Evolutionary conservation across 805 yeast species (phyloP).

Genomic region (Wickerhamiella spandovensis): DNA sequence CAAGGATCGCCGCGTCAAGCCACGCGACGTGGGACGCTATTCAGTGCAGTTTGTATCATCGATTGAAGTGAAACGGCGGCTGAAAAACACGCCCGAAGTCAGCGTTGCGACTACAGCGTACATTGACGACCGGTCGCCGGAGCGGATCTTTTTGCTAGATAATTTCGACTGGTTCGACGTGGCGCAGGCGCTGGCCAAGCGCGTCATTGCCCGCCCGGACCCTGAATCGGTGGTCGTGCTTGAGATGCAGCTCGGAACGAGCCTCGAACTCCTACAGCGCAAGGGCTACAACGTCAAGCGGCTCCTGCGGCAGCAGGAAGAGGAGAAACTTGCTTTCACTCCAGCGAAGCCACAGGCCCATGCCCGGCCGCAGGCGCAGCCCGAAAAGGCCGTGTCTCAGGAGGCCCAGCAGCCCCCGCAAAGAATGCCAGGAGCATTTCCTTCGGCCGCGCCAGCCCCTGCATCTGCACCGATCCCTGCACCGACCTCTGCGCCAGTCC

Average conservation of each 20-base stretch:
- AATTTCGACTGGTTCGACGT: conserved; percentile 27
- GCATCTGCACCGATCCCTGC: background rate
- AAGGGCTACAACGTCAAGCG: conserved; percentile 29
- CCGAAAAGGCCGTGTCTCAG: conserved; percentile 3
- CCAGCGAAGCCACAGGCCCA: too few relatives aligned
- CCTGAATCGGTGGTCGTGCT: conserved; percentile 28
- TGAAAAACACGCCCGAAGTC: conserved; percentile 16
- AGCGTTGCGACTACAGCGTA: conserved; percentile 13
- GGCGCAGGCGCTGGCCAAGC: conserved; percentile 22
- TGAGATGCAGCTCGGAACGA: conserved; percentile 24
- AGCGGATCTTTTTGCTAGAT: conserved; percentile 16
- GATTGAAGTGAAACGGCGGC: conserved; percentile 18
- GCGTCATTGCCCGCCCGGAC: conserved; percentile 21
- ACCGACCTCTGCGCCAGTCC: background rate
- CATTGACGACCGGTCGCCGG: conserved; percentile 7
- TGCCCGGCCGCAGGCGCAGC: conserved; percentile 5
- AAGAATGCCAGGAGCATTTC: background rate
- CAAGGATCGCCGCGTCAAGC: conserved; percentile 5
- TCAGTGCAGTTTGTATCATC: conserved; percentile 16
- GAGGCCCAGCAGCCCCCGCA: background rate
- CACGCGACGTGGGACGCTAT: conserved; percentile 11
- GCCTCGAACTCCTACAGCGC: conserved; percentile 21
- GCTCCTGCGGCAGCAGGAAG: conserved; percentile 18
- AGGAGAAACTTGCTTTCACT: conserved; percentile 2
- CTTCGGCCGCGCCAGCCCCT: background rate